A percentile compares a stretch with the other conserved stretches of the same genome.
phyloP scores from a whole-genome alignment of 1,284 basidiomycete genomes.

The Malassezia sp. region DNA sequence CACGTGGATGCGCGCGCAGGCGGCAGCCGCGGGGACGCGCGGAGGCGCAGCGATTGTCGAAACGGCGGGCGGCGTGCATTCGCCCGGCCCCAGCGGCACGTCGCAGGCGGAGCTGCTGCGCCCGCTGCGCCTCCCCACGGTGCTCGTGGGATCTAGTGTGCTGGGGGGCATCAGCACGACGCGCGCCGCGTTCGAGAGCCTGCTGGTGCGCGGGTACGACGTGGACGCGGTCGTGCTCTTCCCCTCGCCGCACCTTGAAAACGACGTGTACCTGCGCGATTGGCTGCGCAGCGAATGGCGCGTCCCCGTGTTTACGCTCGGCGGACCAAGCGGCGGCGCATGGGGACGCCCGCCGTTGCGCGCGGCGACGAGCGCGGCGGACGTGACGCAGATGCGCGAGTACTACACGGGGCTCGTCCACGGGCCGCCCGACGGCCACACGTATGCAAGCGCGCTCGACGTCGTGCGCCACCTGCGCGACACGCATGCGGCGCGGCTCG shows the following conservation, averaged over 20 bases:
- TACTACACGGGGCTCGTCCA: slow-evolving; percentile 56
- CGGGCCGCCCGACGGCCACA: neutral
- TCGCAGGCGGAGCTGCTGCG: slow-evolving; percentile 55
- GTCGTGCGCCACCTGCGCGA: slow-evolving; percentile 58
- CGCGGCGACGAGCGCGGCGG: slow-evolving; percentile 51
- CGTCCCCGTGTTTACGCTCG: slow-evolving; percentile 50
- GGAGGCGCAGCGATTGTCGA: slow-evolving; percentile 62
- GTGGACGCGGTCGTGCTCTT: slow-evolving; percentile 80
- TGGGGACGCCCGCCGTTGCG: slow-evolving; percentile 46
- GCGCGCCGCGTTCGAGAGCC: slow-evolving; percentile 80
- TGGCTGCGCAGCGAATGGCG: slow-evolving; percentile 61
- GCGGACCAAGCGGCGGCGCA: slow-evolving; percentile 17
- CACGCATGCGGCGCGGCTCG: slow-evolving; percentile 57
- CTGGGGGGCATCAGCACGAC: slow-evolving; percentile 93
- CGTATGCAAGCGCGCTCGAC: slow-evolving; percentile 48
- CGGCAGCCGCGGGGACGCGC: neutral
- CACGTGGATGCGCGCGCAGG: slow-evolving; percentile 52
- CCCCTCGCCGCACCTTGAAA: slow-evolving; percentile 54
- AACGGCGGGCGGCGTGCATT: slow-evolving; percentile 91
- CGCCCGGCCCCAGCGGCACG: slow-evolving; percentile 71
- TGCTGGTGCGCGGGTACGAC: slow-evolving; percentile 76
- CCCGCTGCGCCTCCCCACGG: slow-evolving; percentile 66
- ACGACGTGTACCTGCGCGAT: slow-evolving; percentile 66
- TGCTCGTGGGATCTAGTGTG: slow-evolving; percentile 75
- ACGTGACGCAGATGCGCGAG: slow-evolving; percentile 54